These are phyloP conservation scores for Chlamydomonas incerta DNA, from an alignment of 139 green algal genomes.

Conservation along the genomic window DNA sequence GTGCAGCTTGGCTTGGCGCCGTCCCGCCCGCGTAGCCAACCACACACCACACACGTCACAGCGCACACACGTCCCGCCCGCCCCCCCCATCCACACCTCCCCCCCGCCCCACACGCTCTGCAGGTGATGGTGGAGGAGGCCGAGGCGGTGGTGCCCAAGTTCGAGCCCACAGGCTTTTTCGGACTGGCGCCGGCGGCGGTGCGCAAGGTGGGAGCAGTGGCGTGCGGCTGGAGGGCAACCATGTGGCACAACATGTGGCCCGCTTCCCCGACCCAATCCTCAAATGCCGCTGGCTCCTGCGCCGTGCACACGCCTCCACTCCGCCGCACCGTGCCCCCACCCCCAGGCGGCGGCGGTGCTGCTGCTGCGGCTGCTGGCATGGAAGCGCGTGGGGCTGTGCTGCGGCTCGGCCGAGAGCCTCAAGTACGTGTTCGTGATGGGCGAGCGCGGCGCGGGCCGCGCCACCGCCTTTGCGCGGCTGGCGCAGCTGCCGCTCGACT, in stretches of 20 bases:
- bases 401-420: slow-evolving; percentile 21
- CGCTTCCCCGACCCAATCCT: no score
- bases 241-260: no score
- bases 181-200: slow-evolving; percentile 2
- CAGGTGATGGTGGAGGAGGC: slow-evolving; percentile 2
- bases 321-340: no score
- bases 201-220: slow-evolving; percentile 42
- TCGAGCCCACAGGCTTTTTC: slow-evolving; percentile 42
- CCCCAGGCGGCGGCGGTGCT: slow-evolving; percentile 34
- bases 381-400: slow-evolving; percentile 33
- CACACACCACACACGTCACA: no score
- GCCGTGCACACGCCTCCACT: no score
- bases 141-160: not conserved
- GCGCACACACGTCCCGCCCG: not conserved
- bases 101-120: not conserved
- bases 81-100: not conserved
- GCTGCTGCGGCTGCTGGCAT: slow-evolving; percentile 54
- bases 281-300: no score
- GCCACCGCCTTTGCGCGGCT: slow-evolving; percentile 36
- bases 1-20: no score
- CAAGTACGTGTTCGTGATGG: slow-evolving; percentile 51
- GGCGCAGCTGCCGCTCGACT: slow-evolving; percentile 39
- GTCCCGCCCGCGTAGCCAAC: no score
- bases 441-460: slow-evolving; percentile 11
- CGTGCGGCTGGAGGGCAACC: no score